These are phyloP conservation scores for Ajuga reptans DNA, from an alignment of 305 asterid species.

Conservation along the genomic window DNA sequence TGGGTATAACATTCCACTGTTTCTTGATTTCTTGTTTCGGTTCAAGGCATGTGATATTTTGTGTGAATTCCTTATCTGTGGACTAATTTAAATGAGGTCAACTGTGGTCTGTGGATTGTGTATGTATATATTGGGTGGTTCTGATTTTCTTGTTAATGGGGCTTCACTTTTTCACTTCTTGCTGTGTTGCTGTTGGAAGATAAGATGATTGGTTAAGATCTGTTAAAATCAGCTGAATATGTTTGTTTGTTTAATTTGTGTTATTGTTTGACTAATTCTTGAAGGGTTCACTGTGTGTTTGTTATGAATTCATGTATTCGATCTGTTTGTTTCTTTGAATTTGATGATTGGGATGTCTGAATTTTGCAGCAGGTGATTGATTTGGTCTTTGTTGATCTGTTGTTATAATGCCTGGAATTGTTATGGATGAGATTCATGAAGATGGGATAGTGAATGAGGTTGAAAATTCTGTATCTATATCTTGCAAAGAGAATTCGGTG, in stretches of 20 bases:
- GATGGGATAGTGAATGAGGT: conserved; percentile 37
- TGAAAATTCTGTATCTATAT: conserved; percentile 27
- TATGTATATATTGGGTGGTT: neutral
- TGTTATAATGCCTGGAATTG: conserved; percentile 60
- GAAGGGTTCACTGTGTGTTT: conserved; percentile 1
- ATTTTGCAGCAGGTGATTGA: conserved; percentile 30
- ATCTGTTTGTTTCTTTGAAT: conserved; percentile 30
- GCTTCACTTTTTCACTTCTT: neutral
- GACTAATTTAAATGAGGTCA: conserved; percentile 13
- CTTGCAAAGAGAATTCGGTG: conserved; percentile 30
- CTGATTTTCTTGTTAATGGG: conserved; percentile 6
- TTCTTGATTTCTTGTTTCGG: conserved; percentile 21
- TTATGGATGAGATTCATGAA: conserved; percentile 49
- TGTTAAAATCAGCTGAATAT: conserved; percentile 14
- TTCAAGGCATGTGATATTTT: neutral
- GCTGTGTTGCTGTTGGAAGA: conserved; percentile 19
- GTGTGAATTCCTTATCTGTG: neutral
- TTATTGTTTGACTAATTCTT: neutral
- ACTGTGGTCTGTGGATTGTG: conserved; percentile 17
- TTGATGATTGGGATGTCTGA: conserved; percentile 13
- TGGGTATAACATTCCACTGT: neutral
- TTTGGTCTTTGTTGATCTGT: conserved; percentile 21
- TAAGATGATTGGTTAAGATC: conserved; percentile 30
- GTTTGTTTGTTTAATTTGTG: neutral
- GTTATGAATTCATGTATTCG: conserved; percentile 17